Percentiles rank a stretch among this genome's conserved stretches.
Conservation (phyloP, 257 asterid species). For the Solanum okadae region DNA sequence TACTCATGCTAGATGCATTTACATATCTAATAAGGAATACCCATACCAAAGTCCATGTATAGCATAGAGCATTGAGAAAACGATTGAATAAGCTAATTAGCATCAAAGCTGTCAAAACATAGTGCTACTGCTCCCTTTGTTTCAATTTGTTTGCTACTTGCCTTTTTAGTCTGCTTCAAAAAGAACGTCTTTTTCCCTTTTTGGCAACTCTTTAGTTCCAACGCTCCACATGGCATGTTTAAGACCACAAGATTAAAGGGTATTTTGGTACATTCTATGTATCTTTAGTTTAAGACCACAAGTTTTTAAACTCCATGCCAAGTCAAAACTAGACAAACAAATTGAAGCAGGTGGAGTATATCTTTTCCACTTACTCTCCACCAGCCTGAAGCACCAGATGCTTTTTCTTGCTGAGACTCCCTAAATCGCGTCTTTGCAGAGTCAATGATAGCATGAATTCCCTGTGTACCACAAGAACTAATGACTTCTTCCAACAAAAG, state of each 20-base stretch:
- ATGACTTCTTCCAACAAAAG: conserved; percentile 79
- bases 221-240: neutral
- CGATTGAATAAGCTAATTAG: neutral
- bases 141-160: neutral
- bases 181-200: neutral
- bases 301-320: neutral
- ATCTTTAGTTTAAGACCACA: neutral
- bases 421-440: conserved; percentile 65
- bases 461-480: conserved; percentile 54
- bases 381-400: conserved; percentile 66
- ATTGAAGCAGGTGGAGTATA: neutral
- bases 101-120: neutral
- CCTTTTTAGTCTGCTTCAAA: neutral
- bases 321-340: neutral
- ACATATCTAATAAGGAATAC: neutral
- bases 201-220: neutral
- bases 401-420: conserved; percentile 78
- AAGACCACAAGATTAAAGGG: neutral
- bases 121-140: neutral
- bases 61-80: neutral
- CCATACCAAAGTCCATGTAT: neutral
- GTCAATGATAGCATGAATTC: conserved; percentile 72
- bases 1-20: neutral
- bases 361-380: conserved; percentile 75
- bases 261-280: neutral